A percentile compares a stretch with the other conserved stretches of the same genome.
These are phyloP conservation scores for Candida glaebosa DNA, from an alignment of 805 yeast species.

Conservation along the genomic window DNA sequence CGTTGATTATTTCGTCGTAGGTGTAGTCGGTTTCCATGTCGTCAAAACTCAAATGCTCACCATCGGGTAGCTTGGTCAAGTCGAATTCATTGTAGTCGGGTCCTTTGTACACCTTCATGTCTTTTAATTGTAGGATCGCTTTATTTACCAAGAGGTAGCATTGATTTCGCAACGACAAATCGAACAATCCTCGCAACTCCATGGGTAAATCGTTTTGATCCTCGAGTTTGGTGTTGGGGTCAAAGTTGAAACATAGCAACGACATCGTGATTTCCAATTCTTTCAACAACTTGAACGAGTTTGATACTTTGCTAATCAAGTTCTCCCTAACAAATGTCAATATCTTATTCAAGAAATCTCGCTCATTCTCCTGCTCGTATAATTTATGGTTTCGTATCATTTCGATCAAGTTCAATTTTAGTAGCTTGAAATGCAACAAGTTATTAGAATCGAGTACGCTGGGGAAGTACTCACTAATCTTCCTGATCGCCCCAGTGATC, in stretches of 20 bases:
- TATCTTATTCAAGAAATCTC: slow-evolving; percentile 49
- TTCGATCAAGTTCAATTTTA: slow-evolving; percentile 74
- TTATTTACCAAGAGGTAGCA: slow-evolving; percentile 71
- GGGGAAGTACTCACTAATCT: slow-evolving; percentile 59
- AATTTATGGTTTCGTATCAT: slow-evolving; percentile 58
- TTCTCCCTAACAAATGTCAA: slow-evolving; percentile 60
- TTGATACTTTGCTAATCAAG: slow-evolving; percentile 58
- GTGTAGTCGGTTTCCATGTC: slow-evolving; percentile 3
- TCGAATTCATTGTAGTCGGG: slow-evolving; percentile 20
- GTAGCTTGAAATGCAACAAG: slow-evolving; percentile 64
- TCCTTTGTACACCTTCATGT: slow-evolving; percentile 15
- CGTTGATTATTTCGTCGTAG: slow-evolving; percentile 2
- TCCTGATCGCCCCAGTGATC: slow-evolving; percentile 54
- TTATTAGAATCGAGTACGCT: slow-evolving; percentile 61
- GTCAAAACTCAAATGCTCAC: slow-evolving; percentile 3
- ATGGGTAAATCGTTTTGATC: slow-evolving; percentile 48
- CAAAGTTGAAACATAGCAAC: slow-evolving; percentile 53
- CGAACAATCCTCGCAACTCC: slow-evolving; percentile 53
- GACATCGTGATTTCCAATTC: slow-evolving; percentile 86
- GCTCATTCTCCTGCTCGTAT: slow-evolving; percentile 11
- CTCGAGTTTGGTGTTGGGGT: slow-evolving; percentile 25
- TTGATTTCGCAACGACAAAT: slow-evolving; percentile 56
- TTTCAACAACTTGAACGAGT: slow-evolving; percentile 55
- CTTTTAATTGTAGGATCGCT: slow-evolving; percentile 35
- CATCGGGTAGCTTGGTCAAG: slow-evolving; percentile 10